phyloP scores from a whole-genome alignment of 2,329 filamentous ascomycete species.

The Colletotrichum musae region DNA sequence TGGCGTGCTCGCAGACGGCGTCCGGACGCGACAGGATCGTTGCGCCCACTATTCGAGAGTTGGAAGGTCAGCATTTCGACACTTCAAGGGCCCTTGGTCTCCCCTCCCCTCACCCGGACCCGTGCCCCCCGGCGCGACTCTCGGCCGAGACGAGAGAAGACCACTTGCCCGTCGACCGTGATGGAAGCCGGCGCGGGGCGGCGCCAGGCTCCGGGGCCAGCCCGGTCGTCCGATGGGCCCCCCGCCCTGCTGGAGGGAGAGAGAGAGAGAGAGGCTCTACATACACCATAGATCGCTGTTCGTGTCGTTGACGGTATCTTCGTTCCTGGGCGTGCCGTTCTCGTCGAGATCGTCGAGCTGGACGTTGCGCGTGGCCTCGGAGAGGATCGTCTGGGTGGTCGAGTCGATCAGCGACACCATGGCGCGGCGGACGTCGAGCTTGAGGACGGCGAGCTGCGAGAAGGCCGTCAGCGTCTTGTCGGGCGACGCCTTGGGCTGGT shows the following conservation, averaged over 20 bases:
- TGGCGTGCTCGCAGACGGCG: slow-evolving; percentile 51
- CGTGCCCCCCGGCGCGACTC: not conserved
- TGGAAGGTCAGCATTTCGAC: slow-evolving; percentile 25
- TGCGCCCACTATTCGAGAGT: slow-evolving; percentile 37
- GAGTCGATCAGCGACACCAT: slow-evolving; percentile 65
- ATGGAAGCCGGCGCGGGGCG: not conserved
- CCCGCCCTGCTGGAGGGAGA: not conserved
- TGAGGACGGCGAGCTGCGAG: slow-evolving; percentile 65
- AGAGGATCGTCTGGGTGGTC: slow-evolving; percentile 64
- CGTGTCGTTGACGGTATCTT: slow-evolving; percentile 22
- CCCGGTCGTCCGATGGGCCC: not conserved
- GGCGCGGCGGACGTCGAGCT: slow-evolving; percentile 61
- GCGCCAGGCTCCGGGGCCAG: not conserved
- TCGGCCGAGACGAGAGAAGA: not conserved
- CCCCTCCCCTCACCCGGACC: too few relatives aligned
- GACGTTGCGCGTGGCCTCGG: slow-evolving; percentile 64
- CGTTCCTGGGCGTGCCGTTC: not conserved
- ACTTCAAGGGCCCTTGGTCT: not conserved
- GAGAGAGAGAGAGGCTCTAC: slow-evolving; percentile 42
- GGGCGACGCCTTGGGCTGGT: slow-evolving; percentile 49
- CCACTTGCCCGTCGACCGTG: not conserved
- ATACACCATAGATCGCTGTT: slow-evolving; percentile 53
- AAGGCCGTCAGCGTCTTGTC: slow-evolving; percentile 60
- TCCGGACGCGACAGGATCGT: slow-evolving; percentile 48
- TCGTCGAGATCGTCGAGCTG: slow-evolving; percentile 52